Evolutionary conservation across 148 eudicot species (phyloP).

Genomic region (Rhododendron williamsianum): DNA sequence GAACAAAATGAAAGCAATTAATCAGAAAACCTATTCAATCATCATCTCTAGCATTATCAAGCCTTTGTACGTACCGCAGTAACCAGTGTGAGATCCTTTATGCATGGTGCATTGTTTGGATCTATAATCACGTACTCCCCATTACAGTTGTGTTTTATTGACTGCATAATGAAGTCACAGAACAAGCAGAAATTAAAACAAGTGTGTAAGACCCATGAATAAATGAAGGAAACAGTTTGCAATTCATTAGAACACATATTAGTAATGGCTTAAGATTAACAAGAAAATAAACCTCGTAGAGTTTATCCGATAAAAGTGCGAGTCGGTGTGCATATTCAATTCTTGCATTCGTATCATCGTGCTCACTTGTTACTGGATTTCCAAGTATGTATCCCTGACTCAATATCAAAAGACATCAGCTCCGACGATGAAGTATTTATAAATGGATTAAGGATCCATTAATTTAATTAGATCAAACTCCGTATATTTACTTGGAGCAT

Average conservation of each 20-base stretch:
- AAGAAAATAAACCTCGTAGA: constrained; percentile 4
- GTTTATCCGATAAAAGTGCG: constrained; percentile 10
- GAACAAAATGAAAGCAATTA: neutral
- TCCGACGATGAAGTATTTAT: neutral
- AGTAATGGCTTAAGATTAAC: too few species aligned
- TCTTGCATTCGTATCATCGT: neutral
- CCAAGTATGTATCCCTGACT: constrained; percentile 13
- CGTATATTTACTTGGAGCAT: constrained; percentile 7
- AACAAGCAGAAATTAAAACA: neutral
- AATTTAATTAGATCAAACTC: neutral
- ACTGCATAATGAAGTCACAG: constrained; percentile 8
- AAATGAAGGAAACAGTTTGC: too few species aligned
- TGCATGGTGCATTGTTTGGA: constrained; percentile 10
- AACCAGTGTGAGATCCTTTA: neutral
- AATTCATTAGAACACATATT: too few species aligned
- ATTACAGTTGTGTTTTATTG: constrained; percentile 15
- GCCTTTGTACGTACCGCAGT: neutral
- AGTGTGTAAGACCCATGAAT: too few species aligned
- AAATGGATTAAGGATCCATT: neutral
- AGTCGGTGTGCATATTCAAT: constrained; percentile 12
- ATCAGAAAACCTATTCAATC: neutral
- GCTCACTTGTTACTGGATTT: constrained; percentile 10
- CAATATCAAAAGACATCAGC: neutral
- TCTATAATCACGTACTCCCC: constrained; percentile 11
- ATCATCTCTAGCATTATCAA: neutral